A percentile compares a stretch with the other conserved stretches of the same genome.
Conservation (phyloP, 257 asterid genomes). For the Prunella vulgaris region DNA sequence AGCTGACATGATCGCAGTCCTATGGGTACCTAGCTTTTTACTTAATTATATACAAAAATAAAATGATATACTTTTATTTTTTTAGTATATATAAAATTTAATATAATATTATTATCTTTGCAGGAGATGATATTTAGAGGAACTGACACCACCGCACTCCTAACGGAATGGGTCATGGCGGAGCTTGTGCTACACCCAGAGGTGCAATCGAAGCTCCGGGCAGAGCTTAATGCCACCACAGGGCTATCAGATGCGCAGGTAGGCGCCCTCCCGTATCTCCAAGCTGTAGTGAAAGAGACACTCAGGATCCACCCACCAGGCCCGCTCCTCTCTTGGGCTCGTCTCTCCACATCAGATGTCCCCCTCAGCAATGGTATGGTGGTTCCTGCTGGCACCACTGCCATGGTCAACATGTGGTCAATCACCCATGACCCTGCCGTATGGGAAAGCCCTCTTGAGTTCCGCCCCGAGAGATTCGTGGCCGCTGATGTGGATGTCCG, state of each 20-base stretch:
- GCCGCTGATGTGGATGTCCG: slow-evolving; percentile 44
- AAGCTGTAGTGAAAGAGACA: slow-evolving; percentile 52
- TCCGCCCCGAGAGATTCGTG: slow-evolving; percentile 46
- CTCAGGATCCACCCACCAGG: slow-evolving; percentile 58
- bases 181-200: slow-evolving; percentile 43
- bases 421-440: slow-evolving; percentile 41
- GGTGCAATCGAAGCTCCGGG: slow-evolving; percentile 39
- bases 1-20: slow-evolving; percentile 74
- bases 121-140: slow-evolving; percentile 61
- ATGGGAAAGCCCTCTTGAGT: slow-evolving; percentile 37
- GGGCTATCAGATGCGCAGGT: slow-evolving; percentile 30
- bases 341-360: slow-evolving; percentile 50
- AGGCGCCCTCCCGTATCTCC: slow-evolving; percentile 47
- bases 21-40: slow-evolving; percentile 54
- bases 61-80: too few species aligned
- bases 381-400: slow-evolving; percentile 49
- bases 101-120: too few species aligned
- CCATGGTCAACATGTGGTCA: slow-evolving; percentile 70
- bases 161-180: slow-evolving; percentile 60
- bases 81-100: too few species aligned
- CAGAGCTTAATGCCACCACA: slow-evolving; percentile 29
- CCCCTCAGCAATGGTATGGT: slow-evolving; percentile 56
- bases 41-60: too few species aligned
- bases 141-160: slow-evolving; percentile 56
- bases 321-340: slow-evolving; percentile 59